These are phyloP conservation scores for Akanthomyces muscarius DNA, from an alignment of 2,329 filamentous ascomycete species.

Conservation along the genomic window DNA sequence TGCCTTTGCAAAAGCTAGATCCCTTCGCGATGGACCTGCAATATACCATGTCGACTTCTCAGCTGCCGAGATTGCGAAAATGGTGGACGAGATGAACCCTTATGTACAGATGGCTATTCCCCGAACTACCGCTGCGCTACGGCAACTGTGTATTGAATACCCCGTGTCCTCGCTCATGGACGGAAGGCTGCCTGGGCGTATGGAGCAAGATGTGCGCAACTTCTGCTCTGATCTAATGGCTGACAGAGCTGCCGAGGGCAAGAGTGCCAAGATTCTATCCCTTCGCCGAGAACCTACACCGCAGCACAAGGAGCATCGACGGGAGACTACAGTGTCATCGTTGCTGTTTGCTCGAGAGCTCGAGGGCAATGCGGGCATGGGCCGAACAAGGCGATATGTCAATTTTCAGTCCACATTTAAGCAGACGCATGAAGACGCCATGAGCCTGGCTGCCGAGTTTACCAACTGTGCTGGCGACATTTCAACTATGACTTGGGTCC, in stretches of 20 bases:
- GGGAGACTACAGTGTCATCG: constrained; percentile 30
- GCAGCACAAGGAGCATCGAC: neutral
- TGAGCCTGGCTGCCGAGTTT: constrained; percentile 51
- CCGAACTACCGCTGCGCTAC: constrained; percentile 20
- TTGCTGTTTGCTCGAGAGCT: constrained; percentile 49
- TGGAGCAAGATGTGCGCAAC: constrained; percentile 27
- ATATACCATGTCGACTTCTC: constrained; percentile 47
- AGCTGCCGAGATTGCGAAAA: constrained; percentile 32
- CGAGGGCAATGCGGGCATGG: constrained; percentile 41
- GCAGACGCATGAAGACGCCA: constrained; percentile 46
- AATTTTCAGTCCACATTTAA: constrained; percentile 45
- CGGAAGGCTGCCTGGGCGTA: constrained; percentile 24
- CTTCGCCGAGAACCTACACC: constrained; percentile 20
- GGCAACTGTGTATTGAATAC: constrained; percentile 20
- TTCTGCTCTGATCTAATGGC: constrained; percentile 31
- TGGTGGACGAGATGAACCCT: constrained; percentile 23
- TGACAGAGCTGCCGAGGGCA: constrained; percentile 18
- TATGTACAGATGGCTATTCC: constrained; percentile 18
- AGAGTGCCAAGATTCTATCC: constrained; percentile 25
- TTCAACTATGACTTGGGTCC: constrained; percentile 54
- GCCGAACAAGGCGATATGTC: constrained; percentile 36
- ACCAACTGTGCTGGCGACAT: constrained; percentile 61
- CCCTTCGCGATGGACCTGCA: neutral
- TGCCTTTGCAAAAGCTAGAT: neutral
- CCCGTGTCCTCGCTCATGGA: constrained; percentile 26